phyloP scores from a whole-genome alignment of 352 stramenopile genomes.

The Globisporangium nagaii region DNA sequence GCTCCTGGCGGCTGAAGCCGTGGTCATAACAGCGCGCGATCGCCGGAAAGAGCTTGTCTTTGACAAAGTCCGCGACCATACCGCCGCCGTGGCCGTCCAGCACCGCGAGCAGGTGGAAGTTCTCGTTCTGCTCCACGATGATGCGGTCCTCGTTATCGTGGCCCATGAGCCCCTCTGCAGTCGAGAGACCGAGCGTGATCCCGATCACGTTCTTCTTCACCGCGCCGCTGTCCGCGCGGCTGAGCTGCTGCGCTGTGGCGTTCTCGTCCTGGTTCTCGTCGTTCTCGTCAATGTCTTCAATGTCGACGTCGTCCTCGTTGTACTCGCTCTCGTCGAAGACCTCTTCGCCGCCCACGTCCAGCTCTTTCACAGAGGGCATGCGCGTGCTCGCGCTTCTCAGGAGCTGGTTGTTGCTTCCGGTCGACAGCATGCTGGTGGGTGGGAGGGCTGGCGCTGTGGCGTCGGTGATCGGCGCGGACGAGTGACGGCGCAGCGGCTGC shows the following conservation, averaged over 20 bases:
- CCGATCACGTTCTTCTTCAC: constrained; percentile 29
- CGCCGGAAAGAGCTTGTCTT: constrained; percentile 34
- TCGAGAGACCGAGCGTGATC: constrained; percentile 33
- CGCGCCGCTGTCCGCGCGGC: not conserved
- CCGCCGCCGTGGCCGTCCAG: constrained; percentile 71
- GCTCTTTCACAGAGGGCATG: not conserved
- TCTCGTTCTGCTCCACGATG: constrained; percentile 38
- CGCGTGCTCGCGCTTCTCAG: not conserved
- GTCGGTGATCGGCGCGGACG: not conserved
- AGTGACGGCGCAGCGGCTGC: constrained; percentile 3
- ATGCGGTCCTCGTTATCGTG: constrained; percentile 68
- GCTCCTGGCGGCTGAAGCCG: constrained; percentile 24
- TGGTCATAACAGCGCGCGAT: constrained; percentile 37
- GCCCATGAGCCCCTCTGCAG: constrained; percentile 40
- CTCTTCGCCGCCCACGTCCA: not conserved
- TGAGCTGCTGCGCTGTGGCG: not conserved
- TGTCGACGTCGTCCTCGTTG: not conserved
- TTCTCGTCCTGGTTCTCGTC: constrained; percentile 8
- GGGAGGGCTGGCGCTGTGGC: not conserved
- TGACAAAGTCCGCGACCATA: constrained; percentile 52
- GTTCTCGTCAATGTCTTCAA: not conserved
- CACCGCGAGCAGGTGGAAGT: constrained; percentile 64
- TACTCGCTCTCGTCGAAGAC: constrained; percentile 11
- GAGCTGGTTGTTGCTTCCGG: not conserved
- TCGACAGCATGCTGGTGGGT: not conserved